A percentile compares a stretch with the other conserved stretches of the same genome.
These are phyloP conservation scores for Phytomonas francai DNA, from an alignment of 208 protist genomes.

Conservation along the genomic window DNA sequence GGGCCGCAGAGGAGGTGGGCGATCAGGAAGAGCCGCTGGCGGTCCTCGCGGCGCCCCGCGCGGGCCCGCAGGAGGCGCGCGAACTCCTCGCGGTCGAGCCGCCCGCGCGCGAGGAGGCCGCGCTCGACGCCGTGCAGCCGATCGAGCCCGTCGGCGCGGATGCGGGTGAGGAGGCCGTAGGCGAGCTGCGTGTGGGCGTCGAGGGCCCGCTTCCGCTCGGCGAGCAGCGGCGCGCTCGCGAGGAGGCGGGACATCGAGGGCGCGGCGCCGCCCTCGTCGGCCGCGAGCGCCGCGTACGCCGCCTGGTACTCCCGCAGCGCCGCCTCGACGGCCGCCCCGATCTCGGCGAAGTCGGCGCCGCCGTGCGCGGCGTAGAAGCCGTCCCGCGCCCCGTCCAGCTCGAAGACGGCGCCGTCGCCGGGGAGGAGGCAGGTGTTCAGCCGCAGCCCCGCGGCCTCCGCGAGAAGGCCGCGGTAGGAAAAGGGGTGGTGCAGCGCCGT, in stretches of 20 bases:
- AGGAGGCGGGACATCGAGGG: conserved; percentile 71
- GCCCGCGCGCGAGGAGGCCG: too few relatives aligned
- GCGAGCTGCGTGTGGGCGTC: conserved; percentile 81
- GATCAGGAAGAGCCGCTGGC: conserved; percentile 75
- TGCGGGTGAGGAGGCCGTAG: conserved; percentile 58
- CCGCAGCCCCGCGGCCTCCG: conserved; percentile 69
- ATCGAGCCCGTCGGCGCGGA: conserved; percentile 62
- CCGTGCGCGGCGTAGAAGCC: conserved; percentile 69
- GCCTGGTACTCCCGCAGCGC: conserved; percentile 65
- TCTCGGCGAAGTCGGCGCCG: conserved; percentile 52
- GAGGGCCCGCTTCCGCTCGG: conserved; percentile 76
- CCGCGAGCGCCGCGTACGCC: conserved; percentile 54
- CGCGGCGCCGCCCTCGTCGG: conserved; percentile 37
- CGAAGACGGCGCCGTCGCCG: conserved; percentile 27
- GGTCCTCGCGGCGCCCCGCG: conserved; percentile 48
- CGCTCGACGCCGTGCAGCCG: conserved; percentile 82
- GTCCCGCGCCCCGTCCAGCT: conserved; percentile 83
- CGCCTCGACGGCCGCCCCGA: conserved; percentile 60
- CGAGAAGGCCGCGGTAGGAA: conserved; percentile 79
- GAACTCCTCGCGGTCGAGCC: conserved; percentile 73
- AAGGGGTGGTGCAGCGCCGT: conserved; percentile 84
- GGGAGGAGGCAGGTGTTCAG: conserved; percentile 61
- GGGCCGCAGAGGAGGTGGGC: conserved; percentile 61
- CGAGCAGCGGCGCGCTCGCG: conserved; percentile 61
- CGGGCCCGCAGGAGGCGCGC: conserved; percentile 36